These are phyloP conservation scores for Malassezia brasiliensis DNA, from an alignment of 1,284 basidiomycete species.

Conservation along the genomic window DNA sequence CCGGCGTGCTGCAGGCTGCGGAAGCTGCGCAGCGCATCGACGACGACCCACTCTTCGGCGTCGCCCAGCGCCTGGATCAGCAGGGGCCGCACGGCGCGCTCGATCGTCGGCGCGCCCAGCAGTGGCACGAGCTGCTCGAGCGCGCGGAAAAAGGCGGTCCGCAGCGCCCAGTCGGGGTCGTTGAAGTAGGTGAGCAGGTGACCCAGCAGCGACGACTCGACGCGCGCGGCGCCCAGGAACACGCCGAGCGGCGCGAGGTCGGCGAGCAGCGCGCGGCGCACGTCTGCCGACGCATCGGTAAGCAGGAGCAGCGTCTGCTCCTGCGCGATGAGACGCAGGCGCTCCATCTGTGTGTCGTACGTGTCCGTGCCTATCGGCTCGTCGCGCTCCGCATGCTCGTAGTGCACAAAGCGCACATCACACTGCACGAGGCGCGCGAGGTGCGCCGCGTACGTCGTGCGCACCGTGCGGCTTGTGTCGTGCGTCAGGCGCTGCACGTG, in stretches of 20 bases:
- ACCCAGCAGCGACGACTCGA: constrained; percentile 85
- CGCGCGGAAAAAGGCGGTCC: constrained; percentile 86
- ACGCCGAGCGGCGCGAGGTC: constrained; percentile 79
- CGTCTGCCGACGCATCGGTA: constrained; percentile 53
- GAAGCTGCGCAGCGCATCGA: constrained; percentile 71
- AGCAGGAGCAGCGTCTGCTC: constrained; percentile 70
- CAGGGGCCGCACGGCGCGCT: constrained; percentile 73
- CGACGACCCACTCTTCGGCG: constrained; percentile 84
- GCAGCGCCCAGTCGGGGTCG: constrained; percentile 77
- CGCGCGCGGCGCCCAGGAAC: constrained; percentile 82
- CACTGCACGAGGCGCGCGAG: constrained; percentile 74
- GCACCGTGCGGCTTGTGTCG: constrained; percentile 77
- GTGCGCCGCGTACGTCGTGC: constrained; percentile 77
- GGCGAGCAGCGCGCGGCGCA: constrained; percentile 56
- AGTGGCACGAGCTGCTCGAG: constrained; percentile 73
- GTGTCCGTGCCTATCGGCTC: constrained; percentile 59
- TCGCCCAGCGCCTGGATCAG: constrained; percentile 80
- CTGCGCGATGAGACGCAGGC: constrained; percentile 74
- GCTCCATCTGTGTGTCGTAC: constrained; percentile 54
- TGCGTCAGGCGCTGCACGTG: constrained; percentile 70
- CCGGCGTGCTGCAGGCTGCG: constrained; percentile 76
- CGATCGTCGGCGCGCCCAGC: constrained; percentile 49
- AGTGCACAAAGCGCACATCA: constrained; percentile 74
- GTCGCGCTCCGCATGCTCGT: constrained; percentile 63
- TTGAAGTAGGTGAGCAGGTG: constrained; percentile 99